A percentile compares a stretch with the other conserved stretches of the same genome.
Evolutionary conservation across 495 filamentous ascomycete genomes (phyloP).

Genomic region (Annulohypoxylon maeteangense): DNA sequence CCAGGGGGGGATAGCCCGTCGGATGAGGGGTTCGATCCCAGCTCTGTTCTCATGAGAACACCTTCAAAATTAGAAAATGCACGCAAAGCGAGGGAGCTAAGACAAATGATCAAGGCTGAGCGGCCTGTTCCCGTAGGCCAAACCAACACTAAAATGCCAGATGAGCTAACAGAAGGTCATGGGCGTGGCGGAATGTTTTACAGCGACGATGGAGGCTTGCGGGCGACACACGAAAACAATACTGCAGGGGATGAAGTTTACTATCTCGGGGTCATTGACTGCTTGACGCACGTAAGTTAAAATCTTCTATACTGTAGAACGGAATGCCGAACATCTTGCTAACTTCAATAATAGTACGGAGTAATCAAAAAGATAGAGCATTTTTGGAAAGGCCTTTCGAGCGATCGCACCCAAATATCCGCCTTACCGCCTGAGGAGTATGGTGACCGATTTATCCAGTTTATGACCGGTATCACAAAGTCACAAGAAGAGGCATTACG

Average conservation of each 20-base stretch:
- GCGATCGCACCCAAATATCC: constrained; percentile 85
- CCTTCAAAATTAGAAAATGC: constrained; percentile 94
- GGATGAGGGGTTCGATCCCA: constrained; percentile 61
- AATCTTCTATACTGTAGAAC: background rate
- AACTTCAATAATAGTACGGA: constrained; percentile 72
- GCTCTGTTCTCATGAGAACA: constrained; percentile 80
- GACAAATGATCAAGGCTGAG: constrained; percentile 91
- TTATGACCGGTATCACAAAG: constrained; percentile 91
- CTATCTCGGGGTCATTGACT: constrained; percentile 98
- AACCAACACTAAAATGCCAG: constrained; percentile 85
- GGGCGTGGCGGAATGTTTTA: constrained; percentile 70
- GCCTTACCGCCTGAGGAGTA: constrained; percentile 92
- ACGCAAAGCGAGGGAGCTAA: constrained; percentile 88
- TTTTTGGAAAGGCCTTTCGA: constrained; percentile 90
- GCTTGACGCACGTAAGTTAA: constrained; percentile 86
- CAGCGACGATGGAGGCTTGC: constrained; percentile 91
- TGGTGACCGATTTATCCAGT: constrained; percentile 92
- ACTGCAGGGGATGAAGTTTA: constrained; percentile 90
- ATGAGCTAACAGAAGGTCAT: constrained; percentile 75
- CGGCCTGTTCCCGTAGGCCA: constrained; percentile 91
- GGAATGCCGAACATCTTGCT: constrained; percentile 32
- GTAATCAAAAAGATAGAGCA: constrained; percentile 89
- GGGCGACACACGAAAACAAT: constrained; percentile 92
- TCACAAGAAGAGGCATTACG: constrained; percentile 82
- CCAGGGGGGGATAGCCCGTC: constrained; percentile 76